These are phyloP conservation scores for Alternaria sp. DNA, from an alignment of 2,329 filamentous ascomycete genomes.

Conservation along the genomic window DNA sequence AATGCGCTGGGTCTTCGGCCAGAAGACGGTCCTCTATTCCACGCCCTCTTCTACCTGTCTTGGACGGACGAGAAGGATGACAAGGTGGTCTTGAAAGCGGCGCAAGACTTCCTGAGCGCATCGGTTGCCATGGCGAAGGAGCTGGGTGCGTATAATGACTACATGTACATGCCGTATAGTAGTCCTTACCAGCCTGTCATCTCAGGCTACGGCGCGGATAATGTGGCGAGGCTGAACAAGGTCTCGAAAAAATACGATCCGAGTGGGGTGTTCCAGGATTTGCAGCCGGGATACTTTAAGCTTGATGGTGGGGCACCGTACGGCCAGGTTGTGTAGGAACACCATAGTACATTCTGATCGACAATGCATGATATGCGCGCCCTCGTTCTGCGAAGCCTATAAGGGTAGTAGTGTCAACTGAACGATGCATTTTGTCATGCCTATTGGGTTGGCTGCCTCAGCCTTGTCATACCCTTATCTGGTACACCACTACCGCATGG, in stretches of 20 bases:
- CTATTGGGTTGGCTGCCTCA: not conserved
- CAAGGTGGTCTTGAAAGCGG: slow-evolving; percentile 18
- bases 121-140: slow-evolving; percentile 5
- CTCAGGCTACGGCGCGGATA: slow-evolving; percentile 49
- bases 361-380: not conserved
- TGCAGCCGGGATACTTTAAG: slow-evolving; percentile 18
- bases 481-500: not conserved
- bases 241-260: slow-evolving; percentile 19
- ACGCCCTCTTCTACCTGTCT: slow-evolving; percentile 23
- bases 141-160: slow-evolving; percentile 5
- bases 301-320: slow-evolving; percentile 2
- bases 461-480: not conserved
- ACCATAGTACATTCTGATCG: not conserved
- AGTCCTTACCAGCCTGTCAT: slow-evolving; percentile 51
- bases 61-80: slow-evolving; percentile 32
- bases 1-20: slow-evolving; percentile 33
- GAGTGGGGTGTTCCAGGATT: slow-evolving; percentile 10
- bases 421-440: not conserved
- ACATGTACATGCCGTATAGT: slow-evolving; percentile 57
- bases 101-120: slow-evolving; percentile 15
- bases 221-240: slow-evolving; percentile 25
- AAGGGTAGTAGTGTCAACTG: not conserved
- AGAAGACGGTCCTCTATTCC: slow-evolving; percentile 19
- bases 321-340: not conserved
- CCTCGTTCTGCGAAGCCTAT: not conserved